phyloP scores from a whole-genome alignment of 345 rosid species.

The Clausena lansium region DNA sequence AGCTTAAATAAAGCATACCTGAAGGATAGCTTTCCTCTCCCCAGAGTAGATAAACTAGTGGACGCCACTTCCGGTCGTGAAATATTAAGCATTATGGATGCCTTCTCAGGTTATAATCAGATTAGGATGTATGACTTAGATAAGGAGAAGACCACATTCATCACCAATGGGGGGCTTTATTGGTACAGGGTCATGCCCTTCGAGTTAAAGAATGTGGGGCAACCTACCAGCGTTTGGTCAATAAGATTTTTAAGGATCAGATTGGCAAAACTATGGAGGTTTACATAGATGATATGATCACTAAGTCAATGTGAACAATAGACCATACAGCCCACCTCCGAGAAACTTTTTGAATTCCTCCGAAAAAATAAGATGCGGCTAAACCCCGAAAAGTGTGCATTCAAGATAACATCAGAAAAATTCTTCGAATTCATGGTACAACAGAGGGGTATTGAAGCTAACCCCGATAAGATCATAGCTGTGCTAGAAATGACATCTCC shows the following conservation, averaged over 20 bases:
- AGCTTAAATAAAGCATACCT: accelerated
- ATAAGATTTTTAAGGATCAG: not conserved
- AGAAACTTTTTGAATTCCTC: no score
- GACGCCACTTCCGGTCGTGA: accelerated
- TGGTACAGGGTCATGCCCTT: not conserved
- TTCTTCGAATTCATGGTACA: not conserved
- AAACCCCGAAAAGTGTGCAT: not conserved
- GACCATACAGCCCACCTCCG: no score
- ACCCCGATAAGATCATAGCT: no score
- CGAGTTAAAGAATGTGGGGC: no score
- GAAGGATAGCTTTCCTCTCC: not conserved
- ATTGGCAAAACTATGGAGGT: not conserved
- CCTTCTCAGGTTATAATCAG: not conserved
- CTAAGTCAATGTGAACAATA: not conserved
- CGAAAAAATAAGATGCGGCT: no score
- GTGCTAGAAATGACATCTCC: no score
- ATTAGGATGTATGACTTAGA: no score
- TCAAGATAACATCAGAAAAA: no score
- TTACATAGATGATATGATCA: no score
- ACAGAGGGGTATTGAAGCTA: no score
- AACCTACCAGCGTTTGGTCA: not conserved
- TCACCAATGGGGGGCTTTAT: not conserved
- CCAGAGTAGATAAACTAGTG: no score
- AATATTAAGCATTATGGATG: not conserved
- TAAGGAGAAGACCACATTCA: not conserved